phyloP scores from a whole-genome alignment of 768 basidiomycete species.

The Terana coerulea region DNA sequence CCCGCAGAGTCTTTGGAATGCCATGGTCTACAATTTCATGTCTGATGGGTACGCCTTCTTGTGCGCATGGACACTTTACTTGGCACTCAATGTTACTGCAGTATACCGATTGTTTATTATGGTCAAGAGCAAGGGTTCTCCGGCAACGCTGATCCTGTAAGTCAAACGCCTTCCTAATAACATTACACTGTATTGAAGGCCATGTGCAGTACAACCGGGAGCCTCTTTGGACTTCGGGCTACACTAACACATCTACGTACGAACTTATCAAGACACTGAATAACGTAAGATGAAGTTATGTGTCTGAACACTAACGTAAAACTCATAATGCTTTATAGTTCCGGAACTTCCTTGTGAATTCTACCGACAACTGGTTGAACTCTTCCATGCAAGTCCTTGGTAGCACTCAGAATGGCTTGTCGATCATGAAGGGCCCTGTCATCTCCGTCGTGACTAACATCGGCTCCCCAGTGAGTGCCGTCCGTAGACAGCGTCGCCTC shows the following conservation, averaged over 20 bases:
- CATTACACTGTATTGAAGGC: constrained; percentile 5
- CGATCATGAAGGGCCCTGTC: constrained; percentile 60
- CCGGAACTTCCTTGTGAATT: constrained; percentile 61
- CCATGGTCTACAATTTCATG: constrained; percentile 73
- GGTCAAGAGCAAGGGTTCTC: constrained; percentile 74
- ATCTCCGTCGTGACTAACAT: constrained; percentile 66
- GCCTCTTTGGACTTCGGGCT: constrained; percentile 68
- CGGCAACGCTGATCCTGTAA: constrained; percentile 64
- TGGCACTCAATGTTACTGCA: constrained; percentile 14
- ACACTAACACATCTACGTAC: constrained; percentile 55
- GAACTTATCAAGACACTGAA: constrained; percentile 60
- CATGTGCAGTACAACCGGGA: constrained; percentile 62
- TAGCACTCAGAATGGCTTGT: constrained; percentile 47
- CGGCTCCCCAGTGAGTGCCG: constrained; percentile 58
- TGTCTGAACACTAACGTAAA: not conserved
- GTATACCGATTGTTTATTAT: constrained; percentile 80
- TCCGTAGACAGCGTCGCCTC: too few relatives aligned
- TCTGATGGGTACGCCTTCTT: constrained; percentile 49
- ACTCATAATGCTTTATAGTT: constrained; percentile 33
- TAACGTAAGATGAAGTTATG: constrained; percentile 32
- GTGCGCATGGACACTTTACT: not conserved
- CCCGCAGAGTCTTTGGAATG: constrained; percentile 69
- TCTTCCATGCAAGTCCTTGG: constrained; percentile 51
- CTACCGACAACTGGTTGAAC: constrained; percentile 43
- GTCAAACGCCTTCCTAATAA: constrained; percentile 17